Conservation (phyloP, 345 rosid genomes). For the Excoecaria cochinchinensis region DNA sequence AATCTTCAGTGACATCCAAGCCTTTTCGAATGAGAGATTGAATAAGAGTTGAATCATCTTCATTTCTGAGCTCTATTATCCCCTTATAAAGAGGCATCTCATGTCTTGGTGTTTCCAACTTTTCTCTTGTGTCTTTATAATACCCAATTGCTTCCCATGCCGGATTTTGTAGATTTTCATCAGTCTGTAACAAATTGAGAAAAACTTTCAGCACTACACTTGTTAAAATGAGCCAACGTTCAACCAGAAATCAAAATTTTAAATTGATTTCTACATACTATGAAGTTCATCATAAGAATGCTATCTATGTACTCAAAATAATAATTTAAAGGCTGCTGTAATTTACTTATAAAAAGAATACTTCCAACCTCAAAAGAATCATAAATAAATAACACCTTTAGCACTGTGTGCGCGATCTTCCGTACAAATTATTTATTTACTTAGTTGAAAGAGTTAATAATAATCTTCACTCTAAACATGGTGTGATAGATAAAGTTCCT, state of each 20-base stretch:
- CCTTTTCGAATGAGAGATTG: slow-evolving; percentile 48
- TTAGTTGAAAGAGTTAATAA: too few species aligned
- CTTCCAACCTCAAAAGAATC: not conserved
- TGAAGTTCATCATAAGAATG: too few species aligned
- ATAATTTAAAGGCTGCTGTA: not conserved
- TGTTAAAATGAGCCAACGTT: not conserved
- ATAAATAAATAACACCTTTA: too few species aligned
- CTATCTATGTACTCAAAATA: too few species aligned
- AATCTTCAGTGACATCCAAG: slow-evolving; percentile 45
- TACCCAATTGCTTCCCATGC: slow-evolving; percentile 76
- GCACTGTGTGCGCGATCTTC: too few species aligned
- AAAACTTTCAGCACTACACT: not conserved
- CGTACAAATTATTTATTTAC: too few species aligned
- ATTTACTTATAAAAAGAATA: not conserved
- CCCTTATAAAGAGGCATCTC: slow-evolving; percentile 25
- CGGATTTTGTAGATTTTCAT: slow-evolving; percentile 48
- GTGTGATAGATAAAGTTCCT: not conserved
- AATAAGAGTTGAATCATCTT: slow-evolving; percentile 39
- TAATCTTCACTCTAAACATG: too few species aligned
- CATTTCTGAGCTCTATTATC: slow-evolving; percentile 21
- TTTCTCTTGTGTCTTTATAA: slow-evolving; percentile 34
- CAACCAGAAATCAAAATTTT: not conserved
- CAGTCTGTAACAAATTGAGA: slow-evolving; percentile 29
- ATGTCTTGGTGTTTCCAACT: slow-evolving; percentile 4
- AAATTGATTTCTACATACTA: not conserved